Evolutionary conservation across 192 early-diverging fungal genomes (phyloP).

Genomic region (Mortierella antarctica): DNA sequence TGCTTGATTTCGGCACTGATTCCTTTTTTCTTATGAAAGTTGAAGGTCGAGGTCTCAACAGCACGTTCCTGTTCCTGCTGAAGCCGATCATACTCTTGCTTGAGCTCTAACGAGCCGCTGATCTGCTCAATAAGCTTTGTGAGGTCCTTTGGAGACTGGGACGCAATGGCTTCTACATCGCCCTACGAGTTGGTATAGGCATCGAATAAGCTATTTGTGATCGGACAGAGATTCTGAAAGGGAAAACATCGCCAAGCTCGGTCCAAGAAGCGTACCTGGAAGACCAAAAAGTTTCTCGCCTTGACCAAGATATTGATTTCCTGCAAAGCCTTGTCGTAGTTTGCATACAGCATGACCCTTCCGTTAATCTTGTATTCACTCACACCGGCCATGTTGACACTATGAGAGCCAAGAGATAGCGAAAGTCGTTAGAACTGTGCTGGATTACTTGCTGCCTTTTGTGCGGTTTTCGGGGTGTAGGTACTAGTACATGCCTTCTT

Average conservation of each 20-base stretch:
- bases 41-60: conserved; percentile 87
- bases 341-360: conserved; percentile 71
- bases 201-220: background rate
- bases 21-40: conserved; percentile 91
- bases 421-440: background rate
- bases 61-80: conserved; percentile 86
- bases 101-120: conserved; percentile 92
- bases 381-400: conserved; percentile 70
- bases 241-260: background rate
- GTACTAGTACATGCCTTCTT: conserved; percentile 64
- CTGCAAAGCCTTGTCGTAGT: conserved; percentile 86
- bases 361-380: conserved; percentile 93
- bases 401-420: conserved; percentile 44
- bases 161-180: conserved; percentile 96
- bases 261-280: conserved; percentile 69
- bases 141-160: conserved; percentile 95
- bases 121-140: conserved; percentile 96
- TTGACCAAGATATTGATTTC: conserved; percentile 93
- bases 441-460: background rate
- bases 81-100: conserved; percentile 87
- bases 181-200: conserved; percentile 56
- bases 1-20: conserved; percentile 93
- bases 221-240: background rate
- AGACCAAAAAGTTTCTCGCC: conserved; percentile 97
- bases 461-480: too few species aligned